phyloP scores from a whole-genome alignment of 2,329 filamentous ascomycete genomes.

The Botrytis squamosa region DNA sequence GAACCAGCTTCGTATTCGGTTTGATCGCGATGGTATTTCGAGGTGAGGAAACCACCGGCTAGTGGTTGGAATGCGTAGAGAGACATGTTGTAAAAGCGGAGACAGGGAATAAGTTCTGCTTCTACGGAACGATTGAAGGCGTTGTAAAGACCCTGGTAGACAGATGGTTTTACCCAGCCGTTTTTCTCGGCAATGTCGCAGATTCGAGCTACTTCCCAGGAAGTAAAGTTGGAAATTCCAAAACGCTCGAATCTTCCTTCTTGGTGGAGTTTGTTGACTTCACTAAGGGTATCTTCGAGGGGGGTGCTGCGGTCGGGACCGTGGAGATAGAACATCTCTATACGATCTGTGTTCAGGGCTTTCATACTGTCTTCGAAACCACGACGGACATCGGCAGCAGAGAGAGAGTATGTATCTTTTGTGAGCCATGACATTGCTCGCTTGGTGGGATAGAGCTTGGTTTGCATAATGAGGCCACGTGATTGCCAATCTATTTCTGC shows the following conservation, averaged over 20 bases:
- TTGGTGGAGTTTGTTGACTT: conserved; percentile 39
- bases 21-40: conserved; percentile 51
- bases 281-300: conserved; percentile 36
- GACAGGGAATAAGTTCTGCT: conserved; percentile 57
- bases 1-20: conserved; percentile 26
- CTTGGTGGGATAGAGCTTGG: conserved; percentile 46
- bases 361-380: conserved; percentile 51
- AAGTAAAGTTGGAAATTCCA: conserved; percentile 62
- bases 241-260: conserved; percentile 41
- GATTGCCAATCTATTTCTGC: conserved; percentile 59
- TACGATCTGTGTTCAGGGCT: conserved; percentile 52
- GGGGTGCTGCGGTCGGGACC: conserved; percentile 35
- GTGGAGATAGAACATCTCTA: conserved; percentile 37
- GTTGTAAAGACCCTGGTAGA: conserved; percentile 42
- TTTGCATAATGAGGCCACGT: conserved; percentile 60
- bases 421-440: not conserved
- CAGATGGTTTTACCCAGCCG: conserved; percentile 39
- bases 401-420: conserved; percentile 42
- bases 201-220: conserved; percentile 36
- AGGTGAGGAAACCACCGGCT: conserved; percentile 48
- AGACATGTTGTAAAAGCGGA: conserved; percentile 58
- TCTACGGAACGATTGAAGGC: conserved; percentile 52
- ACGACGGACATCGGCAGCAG: conserved; percentile 49
- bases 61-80: conserved; percentile 63
- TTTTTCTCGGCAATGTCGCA: conserved; percentile 39